Conservation (phyloP, 2,329 filamentous ascomycete species). For the Exutisphaerella laricina region DNA sequence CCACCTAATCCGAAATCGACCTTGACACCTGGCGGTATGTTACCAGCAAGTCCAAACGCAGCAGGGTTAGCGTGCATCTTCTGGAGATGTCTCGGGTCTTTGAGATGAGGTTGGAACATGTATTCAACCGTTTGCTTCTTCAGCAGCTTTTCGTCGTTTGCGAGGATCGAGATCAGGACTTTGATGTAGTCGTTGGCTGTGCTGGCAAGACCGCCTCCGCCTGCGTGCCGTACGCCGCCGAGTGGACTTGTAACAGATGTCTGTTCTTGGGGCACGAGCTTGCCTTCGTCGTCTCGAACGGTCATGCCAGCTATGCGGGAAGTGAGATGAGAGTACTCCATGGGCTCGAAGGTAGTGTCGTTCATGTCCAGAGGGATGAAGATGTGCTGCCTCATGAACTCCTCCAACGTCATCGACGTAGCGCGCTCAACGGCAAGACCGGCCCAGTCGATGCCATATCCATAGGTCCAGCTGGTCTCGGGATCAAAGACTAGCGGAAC, state of each 20-base stretch:
- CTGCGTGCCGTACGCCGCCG: conserved; percentile 23
- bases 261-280: conserved; percentile 10
- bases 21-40: conserved; percentile 28
- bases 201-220: conserved; percentile 27
- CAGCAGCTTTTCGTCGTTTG: conserved; percentile 46
- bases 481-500: conserved; percentile 49
- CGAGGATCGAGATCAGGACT: conserved; percentile 44
- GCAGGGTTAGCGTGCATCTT: conserved; percentile 7
- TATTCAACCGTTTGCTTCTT: conserved; percentile 36
- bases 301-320: conserved; percentile 18
- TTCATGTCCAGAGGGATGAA: conserved; percentile 41
- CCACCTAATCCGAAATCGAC: conserved; percentile 41
- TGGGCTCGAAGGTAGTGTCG: conserved; percentile 28
- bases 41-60: conserved; percentile 30
- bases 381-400: conserved; percentile 42
- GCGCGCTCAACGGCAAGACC: conserved; percentile 47
- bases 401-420: conserved; percentile 39
- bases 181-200: conserved; percentile 40
- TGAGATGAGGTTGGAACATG: conserved; percentile 47
- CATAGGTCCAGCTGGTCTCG: conserved; percentile 48
- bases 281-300: conserved; percentile 18
- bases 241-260: conserved; percentile 12
- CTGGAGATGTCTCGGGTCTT: conserved; percentile 16
- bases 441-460: conserved; percentile 47
- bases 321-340: conserved; percentile 14